phyloP scores from a whole-genome alignment of 352 stramenopile species.

The Globisporangium irregulare region DNA sequence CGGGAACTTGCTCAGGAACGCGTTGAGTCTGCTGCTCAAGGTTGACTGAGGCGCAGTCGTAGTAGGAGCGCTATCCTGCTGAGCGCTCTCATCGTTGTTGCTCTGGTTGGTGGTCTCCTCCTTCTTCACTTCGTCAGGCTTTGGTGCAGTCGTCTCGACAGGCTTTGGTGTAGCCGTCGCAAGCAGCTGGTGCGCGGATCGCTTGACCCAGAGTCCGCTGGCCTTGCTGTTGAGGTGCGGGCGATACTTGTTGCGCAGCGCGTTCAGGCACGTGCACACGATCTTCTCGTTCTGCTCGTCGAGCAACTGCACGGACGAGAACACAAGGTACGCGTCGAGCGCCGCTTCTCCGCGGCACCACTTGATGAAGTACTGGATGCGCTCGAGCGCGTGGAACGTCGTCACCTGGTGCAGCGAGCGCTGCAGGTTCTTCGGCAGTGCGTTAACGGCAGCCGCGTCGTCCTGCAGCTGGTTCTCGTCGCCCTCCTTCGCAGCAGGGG shows the following conservation, averaged over 20 bases:
- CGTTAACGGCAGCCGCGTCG: constrained; percentile 11
- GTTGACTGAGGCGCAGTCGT: neutral
- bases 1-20: constrained; percentile 71
- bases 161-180: neutral
- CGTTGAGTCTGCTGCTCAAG: constrained; percentile 37
- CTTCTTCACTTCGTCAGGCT: neutral
- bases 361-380: constrained; percentile 85
- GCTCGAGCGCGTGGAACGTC: constrained; percentile 81
- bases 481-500: constrained; percentile 20
- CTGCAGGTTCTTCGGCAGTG: constrained; percentile 70
- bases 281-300: constrained; percentile 73
- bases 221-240: constrained; percentile 18
- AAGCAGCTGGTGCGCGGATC: constrained; percentile 4
- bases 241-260: constrained; percentile 58
- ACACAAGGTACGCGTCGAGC: constrained; percentile 71
- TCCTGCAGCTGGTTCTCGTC: constrained; percentile 9
- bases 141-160: neutral
- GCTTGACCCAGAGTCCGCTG: constrained; percentile 11
- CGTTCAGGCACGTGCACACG: constrained; percentile 56
- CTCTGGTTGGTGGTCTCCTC: constrained; percentile 12
- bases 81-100: neutral
- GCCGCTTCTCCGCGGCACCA: constrained; percentile 57
- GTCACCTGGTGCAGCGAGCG: constrained; percentile 61
- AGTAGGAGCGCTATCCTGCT: neutral
- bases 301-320: constrained; percentile 76